Evolutionary conservation across 306 rosid genomes (phyloP).

Genomic region (Rubus parviflorus): DNA sequence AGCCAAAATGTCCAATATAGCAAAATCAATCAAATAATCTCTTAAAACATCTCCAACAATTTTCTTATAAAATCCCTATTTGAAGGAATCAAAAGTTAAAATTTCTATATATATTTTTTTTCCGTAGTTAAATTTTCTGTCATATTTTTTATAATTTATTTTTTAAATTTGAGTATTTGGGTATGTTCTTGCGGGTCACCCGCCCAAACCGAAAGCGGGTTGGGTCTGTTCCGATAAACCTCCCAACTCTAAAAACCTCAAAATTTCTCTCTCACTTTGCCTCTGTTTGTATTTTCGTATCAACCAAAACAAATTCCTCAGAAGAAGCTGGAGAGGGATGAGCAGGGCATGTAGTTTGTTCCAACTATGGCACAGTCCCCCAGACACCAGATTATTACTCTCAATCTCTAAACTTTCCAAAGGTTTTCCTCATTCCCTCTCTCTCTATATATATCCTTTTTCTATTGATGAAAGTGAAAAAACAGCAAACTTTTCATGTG

Average conservation of each 20-base stretch:
- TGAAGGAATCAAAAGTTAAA: no score
- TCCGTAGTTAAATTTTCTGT: no score
- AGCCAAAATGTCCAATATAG: no score
- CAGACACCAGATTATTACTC: constrained; percentile 29
- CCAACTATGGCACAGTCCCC: constrained; percentile 56
- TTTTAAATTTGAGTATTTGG: no score
- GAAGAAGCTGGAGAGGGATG: neutral
- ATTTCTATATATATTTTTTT: no score
- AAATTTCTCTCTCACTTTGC: neutral
- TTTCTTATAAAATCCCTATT: no score
- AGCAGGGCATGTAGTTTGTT: constrained; percentile 55
- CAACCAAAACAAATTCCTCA: neutral
- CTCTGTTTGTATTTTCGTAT: neutral
- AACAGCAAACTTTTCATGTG: neutral
- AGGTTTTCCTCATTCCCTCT: constrained; percentile 37
- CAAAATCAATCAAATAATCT: no score
- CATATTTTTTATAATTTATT: no score
- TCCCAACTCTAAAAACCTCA: neutral
- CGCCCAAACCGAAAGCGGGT: neutral
- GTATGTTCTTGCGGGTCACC: neutral
- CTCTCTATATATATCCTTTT: neutral
- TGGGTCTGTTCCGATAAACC: neutral
- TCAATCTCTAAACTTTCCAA: constrained; percentile 29
- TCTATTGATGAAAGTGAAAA: no score
- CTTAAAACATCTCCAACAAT: no score